These are phyloP conservation scores for Amanita pallidorosea DNA, from an alignment of 768 basidiomycete genomes.

Conservation along the genomic window DNA sequence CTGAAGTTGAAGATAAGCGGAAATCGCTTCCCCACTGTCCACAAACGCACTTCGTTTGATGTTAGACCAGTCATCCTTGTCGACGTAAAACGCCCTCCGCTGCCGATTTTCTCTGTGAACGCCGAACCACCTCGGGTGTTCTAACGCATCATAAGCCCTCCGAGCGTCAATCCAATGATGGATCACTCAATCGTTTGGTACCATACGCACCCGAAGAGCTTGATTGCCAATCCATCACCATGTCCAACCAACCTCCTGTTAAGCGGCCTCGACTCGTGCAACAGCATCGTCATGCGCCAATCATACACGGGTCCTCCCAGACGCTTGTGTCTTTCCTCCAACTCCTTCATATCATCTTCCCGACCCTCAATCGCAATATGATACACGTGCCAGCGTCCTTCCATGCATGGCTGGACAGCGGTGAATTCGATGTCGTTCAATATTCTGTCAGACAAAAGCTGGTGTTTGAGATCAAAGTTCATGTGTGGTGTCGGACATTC, in stretches of 20 bases:
- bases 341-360: background rate
- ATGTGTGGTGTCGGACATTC: constrained; percentile 1
- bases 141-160: too few species aligned
- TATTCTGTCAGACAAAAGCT: background rate
- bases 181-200: background rate
- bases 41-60: background rate
- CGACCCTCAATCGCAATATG: background rate
- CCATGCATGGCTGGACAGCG: background rate
- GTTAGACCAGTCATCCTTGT: constrained; percentile 3
- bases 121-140: constrained; percentile 3
- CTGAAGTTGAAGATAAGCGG: background rate
- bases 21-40: background rate
- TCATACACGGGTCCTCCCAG: background rate
- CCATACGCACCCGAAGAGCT: constrained; percentile 2
- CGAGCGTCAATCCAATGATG: background rate
- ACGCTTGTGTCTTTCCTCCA: background rate
- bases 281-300: constrained; percentile 1
- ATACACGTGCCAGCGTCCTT: constrained; percentile 5
- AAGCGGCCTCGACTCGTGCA: constrained; percentile 2
- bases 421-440: background rate
- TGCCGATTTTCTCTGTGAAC: background rate
- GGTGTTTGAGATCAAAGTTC: constrained; percentile 1
- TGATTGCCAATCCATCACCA: background rate
- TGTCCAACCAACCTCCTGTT: constrained; percentile 3
- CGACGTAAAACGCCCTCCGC: background rate